These are phyloP conservation scores for Eucalyptus brandiana DNA, from an alignment of 345 rosid genomes.

Conservation along the genomic window DNA sequence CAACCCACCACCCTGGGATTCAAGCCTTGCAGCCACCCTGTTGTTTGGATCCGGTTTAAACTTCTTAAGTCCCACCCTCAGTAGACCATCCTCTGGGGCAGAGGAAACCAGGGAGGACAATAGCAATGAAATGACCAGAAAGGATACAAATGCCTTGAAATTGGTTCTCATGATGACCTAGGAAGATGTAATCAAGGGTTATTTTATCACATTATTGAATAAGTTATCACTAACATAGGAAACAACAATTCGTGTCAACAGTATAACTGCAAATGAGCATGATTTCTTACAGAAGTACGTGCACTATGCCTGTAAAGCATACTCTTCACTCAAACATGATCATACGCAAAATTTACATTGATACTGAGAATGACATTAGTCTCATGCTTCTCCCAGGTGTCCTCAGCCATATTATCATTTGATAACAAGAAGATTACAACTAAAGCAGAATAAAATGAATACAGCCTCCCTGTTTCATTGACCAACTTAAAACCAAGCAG, in stretches of 20 bases:
- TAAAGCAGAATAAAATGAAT: not conserved
- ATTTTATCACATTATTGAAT: not conserved
- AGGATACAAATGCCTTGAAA: slow-evolving; percentile 8
- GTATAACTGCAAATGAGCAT: not conserved
- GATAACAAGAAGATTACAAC: not conserved
- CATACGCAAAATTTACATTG: not conserved
- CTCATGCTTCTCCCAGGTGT: not conserved
- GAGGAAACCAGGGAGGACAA: slow-evolving; percentile 22
- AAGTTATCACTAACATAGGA: not conserved
- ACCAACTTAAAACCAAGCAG: not conserved
- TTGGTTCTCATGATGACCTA: slow-evolving; percentile 48
- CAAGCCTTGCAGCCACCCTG: slow-evolving; percentile 42
- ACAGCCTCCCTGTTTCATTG: not conserved
- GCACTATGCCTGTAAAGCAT: not conserved
- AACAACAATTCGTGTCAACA: not conserved
- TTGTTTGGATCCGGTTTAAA: slow-evolving; percentile 43
- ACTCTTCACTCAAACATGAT: not conserved
- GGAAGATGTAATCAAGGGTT: not conserved
- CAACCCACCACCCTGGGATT: slow-evolving; percentile 29
- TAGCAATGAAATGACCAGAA: slow-evolving; percentile 28
- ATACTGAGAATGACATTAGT: not conserved
- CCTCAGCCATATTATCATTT: not conserved
- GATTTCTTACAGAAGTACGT: not conserved
- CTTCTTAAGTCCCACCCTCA: slow-evolving; percentile 68
- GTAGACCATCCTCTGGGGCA: slow-evolving; percentile 32